phyloP scores from a whole-genome alignment of 2,329 filamentous ascomycete genomes.

The Blastomyces silverae region DNA sequence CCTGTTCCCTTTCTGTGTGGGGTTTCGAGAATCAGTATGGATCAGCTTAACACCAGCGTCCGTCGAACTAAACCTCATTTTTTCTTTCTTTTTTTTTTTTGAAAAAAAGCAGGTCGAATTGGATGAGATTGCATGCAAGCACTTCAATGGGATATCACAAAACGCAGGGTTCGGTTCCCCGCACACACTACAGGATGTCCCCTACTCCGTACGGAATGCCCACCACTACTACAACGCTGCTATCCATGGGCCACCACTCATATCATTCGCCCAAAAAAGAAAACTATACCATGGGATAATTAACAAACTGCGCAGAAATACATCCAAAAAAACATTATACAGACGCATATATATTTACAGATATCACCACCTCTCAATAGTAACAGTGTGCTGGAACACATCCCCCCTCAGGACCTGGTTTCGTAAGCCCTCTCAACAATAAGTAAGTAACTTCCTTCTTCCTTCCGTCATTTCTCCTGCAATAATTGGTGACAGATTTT shows the following conservation, averaged over 20 bases:
- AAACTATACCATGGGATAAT: background rate
- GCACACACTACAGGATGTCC: too few species aligned
- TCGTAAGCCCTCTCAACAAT: too few species aligned
- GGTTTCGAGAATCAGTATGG: too few species aligned
- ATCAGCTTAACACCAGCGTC: too few species aligned
- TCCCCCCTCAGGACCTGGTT: too few species aligned
- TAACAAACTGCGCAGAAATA: background rate
- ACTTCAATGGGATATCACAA: background rate
- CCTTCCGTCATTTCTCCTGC: background rate
- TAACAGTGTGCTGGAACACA: too few species aligned
- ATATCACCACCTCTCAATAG: background rate
- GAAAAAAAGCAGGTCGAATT: background rate
- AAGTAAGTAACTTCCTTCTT: too few species aligned
- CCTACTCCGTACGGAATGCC: too few species aligned
- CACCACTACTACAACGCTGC: background rate
- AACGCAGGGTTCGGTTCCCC: background rate
- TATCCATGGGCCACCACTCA: background rate
- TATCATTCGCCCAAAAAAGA: background rate
- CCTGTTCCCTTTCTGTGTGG: too few species aligned
- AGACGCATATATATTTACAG: too few species aligned
- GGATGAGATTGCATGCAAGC: background rate
- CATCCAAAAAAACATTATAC: too few species aligned
- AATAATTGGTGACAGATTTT: background rate
- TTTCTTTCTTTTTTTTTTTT: background rate
- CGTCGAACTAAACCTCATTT: too few species aligned